Evolutionary conservation across 768 basidiomycete genomes (phyloP), one percentile per base, ranked within the genome.

Genomic region (Trametes meyenii): DNA sequence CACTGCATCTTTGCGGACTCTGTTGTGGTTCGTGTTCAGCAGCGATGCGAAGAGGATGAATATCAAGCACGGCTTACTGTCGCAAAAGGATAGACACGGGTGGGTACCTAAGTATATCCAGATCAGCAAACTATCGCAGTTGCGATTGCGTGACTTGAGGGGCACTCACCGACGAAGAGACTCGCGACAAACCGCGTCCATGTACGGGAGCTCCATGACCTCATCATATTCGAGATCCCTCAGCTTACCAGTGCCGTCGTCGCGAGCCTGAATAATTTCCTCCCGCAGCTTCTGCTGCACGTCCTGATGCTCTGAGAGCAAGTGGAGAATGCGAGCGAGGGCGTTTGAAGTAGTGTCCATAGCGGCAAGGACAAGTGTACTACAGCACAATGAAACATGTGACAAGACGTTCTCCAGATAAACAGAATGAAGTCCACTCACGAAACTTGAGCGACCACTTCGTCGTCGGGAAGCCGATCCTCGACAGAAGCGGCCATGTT

Each of bases 121-220:
- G 10, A 6, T 40, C 19, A 23, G 21, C 13, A 11, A 10, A 29
- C 12, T 17, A 29, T 2, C 3, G 7, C 29, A 10, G 17, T 3
- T 0, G 77, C 3, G 29, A 8, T 8, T 3, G 29, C 78, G 8
- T 62, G 1, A 78, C 71, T 2, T 84, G 77, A 0, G 82, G 82
- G 0, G 83, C 52, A 62, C 64, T n/a, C 85, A 77, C 3, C 85
- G 51, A 0, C 87, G 80, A 58, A 88, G 69, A 0, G 80, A 81
- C 71, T 89, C 87, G 5, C 83, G 80, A 5, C 87, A 78, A 4
- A 87, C 80, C 10, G 78, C 79, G 61, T 90, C 90, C 16, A 92
- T 81, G 66, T 87, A 89, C 0, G 86, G 81, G 4, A 93, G 55
- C 1, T 48, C 44, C 43, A 64, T 55, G 7, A 65, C 38, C 23